phyloP scores from a whole-genome alignment of 805 yeast genomes.

The Sungouiozyma intestinalis region DNA sequence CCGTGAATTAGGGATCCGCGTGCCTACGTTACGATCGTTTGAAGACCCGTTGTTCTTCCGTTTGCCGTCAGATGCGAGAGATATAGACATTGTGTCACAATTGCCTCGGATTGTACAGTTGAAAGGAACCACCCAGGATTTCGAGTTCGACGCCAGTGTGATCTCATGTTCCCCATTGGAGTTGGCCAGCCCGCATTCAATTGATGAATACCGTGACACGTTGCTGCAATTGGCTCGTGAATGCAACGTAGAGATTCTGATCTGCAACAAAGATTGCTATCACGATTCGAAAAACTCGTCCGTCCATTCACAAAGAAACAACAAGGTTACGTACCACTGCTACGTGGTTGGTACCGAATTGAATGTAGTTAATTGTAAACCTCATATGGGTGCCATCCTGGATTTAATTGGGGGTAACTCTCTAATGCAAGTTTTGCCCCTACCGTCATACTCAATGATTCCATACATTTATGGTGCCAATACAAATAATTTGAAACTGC shows the following conservation, averaged over 20 bases:
- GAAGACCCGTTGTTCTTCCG: background rate
- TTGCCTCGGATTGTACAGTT: background rate
- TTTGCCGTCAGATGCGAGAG: background rate
- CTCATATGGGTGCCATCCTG: constrained; percentile 11
- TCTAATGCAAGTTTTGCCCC: constrained; percentile 14
- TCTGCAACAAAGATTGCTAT: background rate
- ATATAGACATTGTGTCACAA: background rate
- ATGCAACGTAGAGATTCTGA: constrained; percentile 3
- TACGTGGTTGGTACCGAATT: constrained; percentile 15
- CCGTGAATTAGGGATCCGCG: background rate
- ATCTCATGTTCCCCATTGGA: background rate
- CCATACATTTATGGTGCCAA: constrained; percentile 18
- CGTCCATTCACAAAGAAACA: background rate
- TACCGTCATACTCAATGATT: constrained; percentile 15
- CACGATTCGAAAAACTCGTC: background rate
- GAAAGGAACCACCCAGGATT: background rate
- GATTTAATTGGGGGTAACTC: constrained; percentile 6
- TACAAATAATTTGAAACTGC: constrained; percentile 11
- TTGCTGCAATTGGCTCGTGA: constrained; percentile 3
- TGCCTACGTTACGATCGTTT: background rate
- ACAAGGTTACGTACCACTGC: background rate
- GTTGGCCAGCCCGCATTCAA: background rate
- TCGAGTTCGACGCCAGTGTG: background rate
- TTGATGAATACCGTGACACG: background rate
- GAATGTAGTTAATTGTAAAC: constrained; percentile 10